Evolutionary conservation across 805 yeast species (phyloP).

Genomic region (Candida sakaeoensis): DNA sequence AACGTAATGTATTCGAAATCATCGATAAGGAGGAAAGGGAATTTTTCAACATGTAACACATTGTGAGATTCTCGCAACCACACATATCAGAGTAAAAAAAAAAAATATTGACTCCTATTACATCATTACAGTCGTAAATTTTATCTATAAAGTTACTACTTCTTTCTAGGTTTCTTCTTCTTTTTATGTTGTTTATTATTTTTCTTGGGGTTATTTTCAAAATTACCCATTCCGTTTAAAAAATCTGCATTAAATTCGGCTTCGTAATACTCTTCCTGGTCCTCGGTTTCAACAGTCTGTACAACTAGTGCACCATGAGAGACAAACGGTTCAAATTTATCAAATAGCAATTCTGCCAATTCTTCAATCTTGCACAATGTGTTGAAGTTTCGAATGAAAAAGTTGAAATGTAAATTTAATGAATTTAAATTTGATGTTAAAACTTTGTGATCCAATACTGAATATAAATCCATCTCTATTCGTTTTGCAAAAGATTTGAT

Average conservation of each 20-base stretch:
- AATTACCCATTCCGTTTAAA: slow-evolving; percentile 24
- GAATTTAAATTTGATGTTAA: slow-evolving; percentile 7
- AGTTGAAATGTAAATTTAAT: slow-evolving; percentile 18
- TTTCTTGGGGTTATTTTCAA: slow-evolving; percentile 15
- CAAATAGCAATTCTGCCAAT: slow-evolving; percentile 25
- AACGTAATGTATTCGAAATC: slow-evolving; percentile 18
- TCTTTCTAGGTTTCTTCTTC: slow-evolving; percentile 6
- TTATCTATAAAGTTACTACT: not conserved
- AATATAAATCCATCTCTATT: slow-evolving; percentile 15
- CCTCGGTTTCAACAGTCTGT: not conserved
- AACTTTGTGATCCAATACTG: slow-evolving; percentile 2
- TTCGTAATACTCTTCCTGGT: slow-evolving; percentile 11
- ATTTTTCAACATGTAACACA: not conserved
- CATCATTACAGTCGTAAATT: slow-evolving; percentile 3
- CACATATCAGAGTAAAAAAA: not conserved
- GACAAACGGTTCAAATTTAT: slow-evolving; percentile 18
- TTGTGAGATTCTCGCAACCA: not conserved
- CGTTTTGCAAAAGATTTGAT: slow-evolving; percentile 14
- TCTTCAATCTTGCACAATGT: slow-evolving; percentile 27
- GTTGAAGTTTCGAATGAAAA: slow-evolving; percentile 28
- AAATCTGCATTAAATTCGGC: slow-evolving; percentile 30
- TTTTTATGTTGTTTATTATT: slow-evolving; percentile 4
- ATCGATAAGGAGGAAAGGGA: slow-evolving; percentile 8
- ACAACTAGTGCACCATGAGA: not conserved
- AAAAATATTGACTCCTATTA: too few relatives aligned